Percentiles rank a stretch among this genome's conserved stretches.
Conservation (phyloP, 176 grass and related monocot genomes). For the Eleusine indica region DNA sequence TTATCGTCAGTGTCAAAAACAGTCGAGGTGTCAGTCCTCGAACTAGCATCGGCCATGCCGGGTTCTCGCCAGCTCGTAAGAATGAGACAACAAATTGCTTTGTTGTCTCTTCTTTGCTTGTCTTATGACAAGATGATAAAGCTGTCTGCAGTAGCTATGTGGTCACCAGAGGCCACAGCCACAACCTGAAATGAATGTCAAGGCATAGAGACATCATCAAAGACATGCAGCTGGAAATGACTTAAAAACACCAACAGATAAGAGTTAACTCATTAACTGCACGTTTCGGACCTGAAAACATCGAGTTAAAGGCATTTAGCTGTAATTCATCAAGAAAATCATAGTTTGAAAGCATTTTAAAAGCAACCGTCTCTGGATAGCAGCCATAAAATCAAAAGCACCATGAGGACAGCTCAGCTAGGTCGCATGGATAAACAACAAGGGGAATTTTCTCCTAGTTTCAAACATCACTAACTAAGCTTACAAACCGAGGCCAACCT, state of each 20-base stretch:
- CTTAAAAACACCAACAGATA: constrained; percentile 3
- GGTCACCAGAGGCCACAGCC: constrained; percentile 9
- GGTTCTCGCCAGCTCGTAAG: constrained; percentile 40
- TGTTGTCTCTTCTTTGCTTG: constrained; percentile 47
- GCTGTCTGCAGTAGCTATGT: constrained; percentile 6
- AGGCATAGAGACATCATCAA: constrained; percentile 11
- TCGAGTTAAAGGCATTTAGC: constrained; percentile 4
- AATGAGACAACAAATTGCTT: constrained; percentile 64
- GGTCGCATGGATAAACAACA: neutral
- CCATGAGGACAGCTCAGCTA: neutral
- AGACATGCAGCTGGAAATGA: constrained; percentile 12
- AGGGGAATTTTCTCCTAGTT: constrained; percentile 7
- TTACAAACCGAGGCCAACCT: neutral
- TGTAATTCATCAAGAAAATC: constrained; percentile 2
- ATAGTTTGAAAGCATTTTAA: constrained; percentile 14
- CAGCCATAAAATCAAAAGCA: constrained; percentile 11
- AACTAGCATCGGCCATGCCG: constrained; percentile 65
- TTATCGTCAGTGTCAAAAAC: constrained; percentile 64
- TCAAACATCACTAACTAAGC: constrained; percentile 8
- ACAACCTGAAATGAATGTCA: constrained; percentile 30
- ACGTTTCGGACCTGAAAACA: neutral
- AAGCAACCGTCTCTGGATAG: constrained; percentile 7
- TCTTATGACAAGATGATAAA: constrained; percentile 12
- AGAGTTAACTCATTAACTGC: constrained; percentile 31
- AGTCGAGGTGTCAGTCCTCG: constrained; percentile 64